Percentiles rank a stretch among this genome's conserved stretches.
Evolutionary conservation across 1,139 yeast species (phyloP).

Genomic region (Sugiyamaella pinicola): DNA sequence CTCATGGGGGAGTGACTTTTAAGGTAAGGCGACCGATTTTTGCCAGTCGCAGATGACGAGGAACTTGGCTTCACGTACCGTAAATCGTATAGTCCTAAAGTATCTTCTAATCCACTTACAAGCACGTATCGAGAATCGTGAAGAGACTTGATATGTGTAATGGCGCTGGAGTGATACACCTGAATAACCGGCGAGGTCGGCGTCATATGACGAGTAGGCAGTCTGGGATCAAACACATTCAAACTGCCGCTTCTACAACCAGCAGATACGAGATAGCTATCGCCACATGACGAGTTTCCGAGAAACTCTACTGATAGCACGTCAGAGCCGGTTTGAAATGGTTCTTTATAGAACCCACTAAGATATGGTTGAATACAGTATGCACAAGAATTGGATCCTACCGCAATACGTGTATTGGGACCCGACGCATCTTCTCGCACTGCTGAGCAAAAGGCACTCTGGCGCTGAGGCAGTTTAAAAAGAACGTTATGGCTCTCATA

Average conservation of each 20-base stretch:
- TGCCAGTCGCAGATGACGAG: neutral
- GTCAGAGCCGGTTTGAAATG: constrained; percentile 22
- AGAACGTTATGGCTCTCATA: neutral
- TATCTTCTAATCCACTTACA: constrained; percentile 31
- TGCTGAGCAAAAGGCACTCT: constrained; percentile 18
- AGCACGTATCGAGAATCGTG: constrained; percentile 25
- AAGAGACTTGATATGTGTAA: constrained; percentile 16
- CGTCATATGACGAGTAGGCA: constrained; percentile 18
- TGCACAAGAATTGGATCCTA: constrained; percentile 15
- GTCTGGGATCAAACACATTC: constrained; percentile 21
- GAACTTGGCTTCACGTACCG: constrained; percentile 22
- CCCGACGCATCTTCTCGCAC: constrained; percentile 11
- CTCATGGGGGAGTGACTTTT: constrained; percentile 1
- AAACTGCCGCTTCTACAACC: constrained; percentile 30
- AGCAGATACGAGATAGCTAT: constrained; percentile 18
- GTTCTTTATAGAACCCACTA: constrained; percentile 15
- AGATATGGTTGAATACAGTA: constrained; percentile 14
- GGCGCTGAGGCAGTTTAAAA: constrained; percentile 12
- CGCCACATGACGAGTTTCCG: constrained; percentile 1
- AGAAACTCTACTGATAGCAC: constrained; percentile 22
- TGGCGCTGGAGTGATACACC: constrained; percentile 10
- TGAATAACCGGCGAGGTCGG: constrained; percentile 13
- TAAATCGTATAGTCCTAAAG: constrained; percentile 31
- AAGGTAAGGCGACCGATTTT: constrained; percentile 5
- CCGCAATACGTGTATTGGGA: constrained; percentile 12